These are phyloP conservation scores for Brassica carinata DNA, from an alignment of 345 rosid genomes.

Conservation along the genomic window DNA sequence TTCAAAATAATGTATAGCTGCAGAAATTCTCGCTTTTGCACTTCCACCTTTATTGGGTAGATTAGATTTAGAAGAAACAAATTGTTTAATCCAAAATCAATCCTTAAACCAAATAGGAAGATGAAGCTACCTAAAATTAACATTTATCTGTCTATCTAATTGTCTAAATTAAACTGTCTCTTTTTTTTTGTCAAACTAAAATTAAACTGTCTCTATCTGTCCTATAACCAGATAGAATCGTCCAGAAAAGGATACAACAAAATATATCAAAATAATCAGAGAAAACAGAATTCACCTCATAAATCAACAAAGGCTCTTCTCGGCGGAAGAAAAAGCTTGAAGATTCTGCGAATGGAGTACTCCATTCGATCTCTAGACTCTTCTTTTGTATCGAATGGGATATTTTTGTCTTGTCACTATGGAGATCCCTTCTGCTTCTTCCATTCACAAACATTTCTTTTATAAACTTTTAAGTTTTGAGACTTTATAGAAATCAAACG, in stretches of 20 bases:
- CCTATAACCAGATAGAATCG: constrained; percentile 19
- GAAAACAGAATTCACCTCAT: neutral
- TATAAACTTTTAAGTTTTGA: constrained; percentile 9
- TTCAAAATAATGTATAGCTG: neutral
- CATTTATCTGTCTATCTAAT: constrained; percentile 14
- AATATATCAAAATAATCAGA: neutral
- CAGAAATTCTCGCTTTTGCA: neutral
- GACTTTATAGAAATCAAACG: constrained; percentile 11
- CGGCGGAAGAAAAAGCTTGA: neutral
- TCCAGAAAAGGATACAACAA: constrained; percentile 19
- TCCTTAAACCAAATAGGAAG: neutral
- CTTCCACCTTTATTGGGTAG: neutral
- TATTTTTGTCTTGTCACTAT: constrained; percentile 13
- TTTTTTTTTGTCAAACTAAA: neutral
- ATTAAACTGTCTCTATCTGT: constrained; percentile 15
- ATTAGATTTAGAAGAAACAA: neutral
- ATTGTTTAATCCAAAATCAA: neutral
- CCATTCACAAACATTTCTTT: neutral
- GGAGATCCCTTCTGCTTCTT: constrained; percentile 15
- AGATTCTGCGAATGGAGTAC: constrained; percentile 28
- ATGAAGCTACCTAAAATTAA: constrained; percentile 4
- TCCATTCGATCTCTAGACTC: constrained; percentile 37
- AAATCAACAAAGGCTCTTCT: neutral
- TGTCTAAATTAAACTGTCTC: constrained; percentile 25
- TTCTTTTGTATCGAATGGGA: constrained; percentile 35